Base-by-base conservation (phyloP, 768 basidiomycete genomes). In the Crepidotus variabilis region DNA sequence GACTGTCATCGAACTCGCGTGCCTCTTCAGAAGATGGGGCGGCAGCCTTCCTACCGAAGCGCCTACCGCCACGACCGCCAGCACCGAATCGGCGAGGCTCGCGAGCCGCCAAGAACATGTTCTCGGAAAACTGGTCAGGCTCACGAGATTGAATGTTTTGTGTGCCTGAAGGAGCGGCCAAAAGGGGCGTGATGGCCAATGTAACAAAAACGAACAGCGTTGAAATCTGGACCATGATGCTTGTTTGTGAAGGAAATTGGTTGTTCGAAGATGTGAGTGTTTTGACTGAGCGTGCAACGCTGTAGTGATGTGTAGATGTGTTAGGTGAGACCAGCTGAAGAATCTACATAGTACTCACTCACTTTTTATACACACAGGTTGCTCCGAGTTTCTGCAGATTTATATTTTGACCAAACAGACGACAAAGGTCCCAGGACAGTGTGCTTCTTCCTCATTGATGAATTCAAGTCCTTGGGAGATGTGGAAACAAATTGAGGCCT, bases 301-400 rank as follows among this genome's bases (percentile, higher is more conserved):
- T 57, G 51, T 49, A 45, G n/a, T n/a, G n/a, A n/a, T 48, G 50
- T 51, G n/a, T 59, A n/a, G n/a, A 50, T 49, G 53, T 64, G 47
- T 58, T 51, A 55, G 51, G 54, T 62, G 64, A 67, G 66, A 61
- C 66, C 66, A 61, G 66, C 66, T 67, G 60, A 59, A 53, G 61
- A 58, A 63, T 47, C 47, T 16, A 24, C 2, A 11, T 18, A 35
- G 14, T 20, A 36, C 8, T 32, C 14, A 21, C 4, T 8, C 24
- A n/a, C 4, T 7, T 18, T 54, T 35, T 58, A 54, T 50, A 53
- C 46, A 1, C n/a, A n/a, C n/a, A n/a, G n/a, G n/a, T n/a, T n/a
- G n/a, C n/a, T n/a, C n/a, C n/a, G n/a, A n/a, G n/a, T n/a, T n/a
- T n/a, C n/a, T n/a, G n/a, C n/a, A n/a, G n/a, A n/a, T n/a, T n/a